Base-by-base conservation (phyloP, 1,139 yeast genomes). In the Blastobotrys illinoisensis region DNA sequence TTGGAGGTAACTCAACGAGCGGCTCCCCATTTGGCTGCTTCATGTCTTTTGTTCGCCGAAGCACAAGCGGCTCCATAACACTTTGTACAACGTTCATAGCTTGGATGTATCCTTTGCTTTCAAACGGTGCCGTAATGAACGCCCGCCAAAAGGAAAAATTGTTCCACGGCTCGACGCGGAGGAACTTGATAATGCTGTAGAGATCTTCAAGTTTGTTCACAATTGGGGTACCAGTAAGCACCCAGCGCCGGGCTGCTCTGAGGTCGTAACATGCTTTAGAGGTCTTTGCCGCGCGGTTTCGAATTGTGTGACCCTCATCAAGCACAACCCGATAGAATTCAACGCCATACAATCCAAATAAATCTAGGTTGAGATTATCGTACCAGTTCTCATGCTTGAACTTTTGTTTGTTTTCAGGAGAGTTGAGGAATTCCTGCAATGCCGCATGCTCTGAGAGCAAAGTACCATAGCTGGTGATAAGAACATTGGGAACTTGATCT, bases 171-270 rank as follows among this genome's bases (percentile, higher is more conserved):
- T 88, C 91, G 11, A 91, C 72, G 48, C 82, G 79, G 48, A 93
- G 72, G 64, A 86, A 93, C 63, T 83, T 84, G 16, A 90, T 81
- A 51, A 90, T 71, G 2, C 96, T 85, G 66, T 80, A 93, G 51
- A 93, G 72, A 69, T 93, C 99, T 67, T 93, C 97, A 7, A 93
- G 75, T 58, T 91, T 74, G 69, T 93, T 93, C 50, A 91, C 87
- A 49, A 93, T 88, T 0, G 99, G 98, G 0, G 99, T 93, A 13
- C 99, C 99, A 0, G 98, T 90, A 48, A 93, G 73, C 1, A 86
- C 79, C 99, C 99, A 93, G 60, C 82, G 82, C 51, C 95, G 76
- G 46, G 77, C 76, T 64, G 88, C 83, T 13, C 73, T 67, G 20
- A 93, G 67, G 44, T 81, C 86, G 68, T 81, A 83, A 9, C 91